phyloP scores from a whole-genome alignment of 306 rosid species.

The Prunus persica region Prunus_persica_NCBIv2 NC_034009.1:47365001-47365500 shows the following conservation, averaged over 20 bases:
- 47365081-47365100: conserved; percentile 50
- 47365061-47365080: conserved; percentile 53
- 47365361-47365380: conserved; percentile 50
- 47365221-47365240: conserved; percentile 66
- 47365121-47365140: conserved; percentile 78
- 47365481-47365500: conserved; percentile 55
- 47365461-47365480: conserved; percentile 68
- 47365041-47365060: conserved; percentile 58
- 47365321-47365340: conserved; percentile 64
- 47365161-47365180: conserved; percentile 50
- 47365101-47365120: conserved; percentile 56
- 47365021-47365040: conserved; percentile 58
- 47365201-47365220: conserved; percentile 58
- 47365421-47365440: conserved; percentile 64
- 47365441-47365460: conserved; percentile 67
- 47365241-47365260: conserved; percentile 56
- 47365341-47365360: conserved; percentile 50
- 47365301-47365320: conserved; percentile 47
- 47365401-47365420: conserved; percentile 61
- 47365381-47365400: conserved; percentile 45
- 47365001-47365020: conserved; percentile 51
- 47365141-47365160: conserved; percentile 53
- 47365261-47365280: conserved; percentile 53
- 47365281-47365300: conserved; percentile 51
- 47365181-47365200: conserved; percentile 65